Percentiles rank a stretch among this genome's conserved stretches.
These are phyloP conservation scores for Hirschfeldia incana DNA, from an alignment of 345 rosid genomes.

Conservation along the genomic window DNA sequence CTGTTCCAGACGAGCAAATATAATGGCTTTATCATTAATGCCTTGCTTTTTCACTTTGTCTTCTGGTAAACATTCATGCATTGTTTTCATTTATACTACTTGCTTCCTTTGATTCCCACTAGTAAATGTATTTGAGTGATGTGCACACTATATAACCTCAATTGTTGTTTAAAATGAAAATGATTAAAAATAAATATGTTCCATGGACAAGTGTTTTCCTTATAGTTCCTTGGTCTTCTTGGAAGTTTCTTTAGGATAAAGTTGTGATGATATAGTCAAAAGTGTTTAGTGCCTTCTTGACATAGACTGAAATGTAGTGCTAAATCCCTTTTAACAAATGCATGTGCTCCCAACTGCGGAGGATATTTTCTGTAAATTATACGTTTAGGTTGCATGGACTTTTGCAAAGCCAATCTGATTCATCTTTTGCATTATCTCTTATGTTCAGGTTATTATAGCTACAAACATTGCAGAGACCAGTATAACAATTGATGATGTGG, in stretches of 20 bases:
- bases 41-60: conserved; percentile 4
- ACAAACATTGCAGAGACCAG: conserved; percentile 78
- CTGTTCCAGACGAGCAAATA: not conserved
- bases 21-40: not conserved
- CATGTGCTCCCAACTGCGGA: not conserved
- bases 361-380: not conserved
- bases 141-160: not conserved
- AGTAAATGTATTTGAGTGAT: conserved; percentile 5
- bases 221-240: conserved; percentile 1
- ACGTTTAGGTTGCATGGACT: not conserved
- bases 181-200: not conserved
- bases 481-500: conserved; percentile 91
- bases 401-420: conserved; percentile 2
- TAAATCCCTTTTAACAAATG: not conserved
- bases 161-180: not conserved
- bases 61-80: conserved; percentile 9
- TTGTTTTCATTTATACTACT: not conserved
- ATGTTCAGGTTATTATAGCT: conserved; percentile 74
- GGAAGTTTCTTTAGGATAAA: not conserved
- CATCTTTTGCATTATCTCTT: conserved; percentile 22
- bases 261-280: conserved; percentile 7
- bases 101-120: not conserved
- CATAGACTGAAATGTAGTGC: not conserved
- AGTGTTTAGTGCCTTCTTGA: conserved; percentile 2
- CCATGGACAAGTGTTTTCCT: not conserved